Percentiles rank a stretch among this genome's conserved stretches.
Evolutionary conservation across 2,329 filamentous ascomycete species (phyloP).

Genomic region (Colletotrichum australisinense): DNA sequence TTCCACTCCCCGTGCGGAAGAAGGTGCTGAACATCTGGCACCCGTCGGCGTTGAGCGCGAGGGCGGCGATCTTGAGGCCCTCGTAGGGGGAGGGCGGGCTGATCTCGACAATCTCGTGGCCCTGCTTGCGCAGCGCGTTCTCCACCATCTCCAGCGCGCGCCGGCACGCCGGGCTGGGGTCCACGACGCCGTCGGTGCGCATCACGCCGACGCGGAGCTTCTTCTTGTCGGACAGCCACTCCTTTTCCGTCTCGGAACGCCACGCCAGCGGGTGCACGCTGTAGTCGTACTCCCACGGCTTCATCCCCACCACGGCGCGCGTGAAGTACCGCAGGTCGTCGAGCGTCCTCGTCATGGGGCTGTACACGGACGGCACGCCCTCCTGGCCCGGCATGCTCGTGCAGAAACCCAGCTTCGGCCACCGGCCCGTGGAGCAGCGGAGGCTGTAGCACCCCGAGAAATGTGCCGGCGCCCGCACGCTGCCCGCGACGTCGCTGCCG

Average conservation of each 20-base stretch:
- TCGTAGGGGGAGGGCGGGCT: conserved; percentile 78
- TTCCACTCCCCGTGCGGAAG: conserved; percentile 81
- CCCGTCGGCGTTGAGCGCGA: conserved; percentile 87
- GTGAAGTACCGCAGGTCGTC: conserved; percentile 89
- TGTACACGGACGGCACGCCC: conserved; percentile 88
- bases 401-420: conserved; percentile 85
- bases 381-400: conserved; percentile 96
- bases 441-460: conserved; percentile 91
- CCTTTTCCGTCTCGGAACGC: conserved; percentile 70
- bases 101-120: conserved; percentile 77
- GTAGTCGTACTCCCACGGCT: conserved; percentile 91
- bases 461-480: conserved; percentile 86
- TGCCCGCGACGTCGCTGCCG: conserved; percentile 91
- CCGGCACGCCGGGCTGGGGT: conserved; percentile 85
- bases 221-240: conserved; percentile 67
- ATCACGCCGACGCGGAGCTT: conserved; percentile 80
- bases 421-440: conserved; percentile 87
- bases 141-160: conserved; percentile 80
- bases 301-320: conserved; percentile 79
- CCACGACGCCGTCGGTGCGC: conserved; percentile 83
- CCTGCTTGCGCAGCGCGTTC: conserved; percentile 74
- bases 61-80: conserved; percentile 79
- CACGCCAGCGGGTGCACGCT: conserved; percentile 87
- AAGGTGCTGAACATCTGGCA: conserved; percentile 82
- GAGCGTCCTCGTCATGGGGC: conserved; percentile 90